Evolutionary conservation across 352 stramenopile genomes (phyloP).

Genomic region (Pythium brachiatum): DNA sequence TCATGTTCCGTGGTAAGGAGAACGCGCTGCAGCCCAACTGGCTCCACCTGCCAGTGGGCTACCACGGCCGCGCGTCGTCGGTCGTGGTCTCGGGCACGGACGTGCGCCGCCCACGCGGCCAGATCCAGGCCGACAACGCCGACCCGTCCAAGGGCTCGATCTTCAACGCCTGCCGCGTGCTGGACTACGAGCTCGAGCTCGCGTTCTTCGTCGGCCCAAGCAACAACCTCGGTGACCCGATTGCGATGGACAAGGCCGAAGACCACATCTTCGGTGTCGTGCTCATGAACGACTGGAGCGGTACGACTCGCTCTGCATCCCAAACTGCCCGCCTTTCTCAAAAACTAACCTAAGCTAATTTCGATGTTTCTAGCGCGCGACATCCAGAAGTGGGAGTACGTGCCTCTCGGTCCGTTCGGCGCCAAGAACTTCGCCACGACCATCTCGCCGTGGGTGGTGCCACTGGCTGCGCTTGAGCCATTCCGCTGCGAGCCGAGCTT

Average conservation of each 20-base stretch:
- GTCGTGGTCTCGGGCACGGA: constrained; percentile 86
- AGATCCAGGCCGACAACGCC: constrained; percentile 89
- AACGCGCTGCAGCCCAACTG: constrained; percentile 98
- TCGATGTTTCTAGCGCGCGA: constrained; percentile 56
- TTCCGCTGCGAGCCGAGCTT: constrained; percentile 92
- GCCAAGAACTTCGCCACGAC: constrained; percentile 97
- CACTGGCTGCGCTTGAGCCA: constrained; percentile 92
- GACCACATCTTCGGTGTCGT: constrained; percentile 97
- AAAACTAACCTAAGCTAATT: not conserved
- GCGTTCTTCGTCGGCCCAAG: constrained; percentile 92
- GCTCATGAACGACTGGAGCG: constrained; percentile 98
- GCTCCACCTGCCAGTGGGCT: constrained; percentile 96
- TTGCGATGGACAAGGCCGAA: constrained; percentile 90
- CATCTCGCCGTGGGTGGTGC: constrained; percentile 96
- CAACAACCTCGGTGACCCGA: constrained; percentile 88
- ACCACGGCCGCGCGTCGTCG: constrained; percentile 94
- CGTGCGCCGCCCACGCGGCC: constrained; percentile 85
- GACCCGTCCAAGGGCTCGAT: constrained; percentile 92
- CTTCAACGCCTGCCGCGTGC: constrained; percentile 85
- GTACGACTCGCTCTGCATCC: too few relatives aligned
- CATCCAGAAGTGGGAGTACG: constrained; percentile 97
- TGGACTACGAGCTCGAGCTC: constrained; percentile 98
- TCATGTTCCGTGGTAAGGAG: constrained; percentile 92
- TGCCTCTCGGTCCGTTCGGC: constrained; percentile 95
- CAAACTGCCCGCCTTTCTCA: not conserved